Evolutionary conservation across 805 yeast genomes (phyloP).

Genomic region (Myxozyma vanderwaltii): DNA sequence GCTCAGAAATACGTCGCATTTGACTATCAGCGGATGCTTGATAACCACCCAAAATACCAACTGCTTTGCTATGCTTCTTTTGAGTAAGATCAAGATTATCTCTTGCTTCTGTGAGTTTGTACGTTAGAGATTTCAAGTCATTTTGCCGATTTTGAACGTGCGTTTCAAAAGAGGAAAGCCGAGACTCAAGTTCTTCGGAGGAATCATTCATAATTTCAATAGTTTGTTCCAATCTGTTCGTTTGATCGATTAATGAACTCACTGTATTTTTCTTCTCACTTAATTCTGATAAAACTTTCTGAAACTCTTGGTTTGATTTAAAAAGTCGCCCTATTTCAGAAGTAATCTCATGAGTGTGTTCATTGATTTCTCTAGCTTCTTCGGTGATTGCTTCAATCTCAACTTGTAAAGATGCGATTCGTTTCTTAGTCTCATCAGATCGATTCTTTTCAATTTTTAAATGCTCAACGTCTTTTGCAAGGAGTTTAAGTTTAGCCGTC

Average conservation of each 20-base stretch:
- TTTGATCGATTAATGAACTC: conserved; percentile 52
- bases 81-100: conserved; percentile 40
- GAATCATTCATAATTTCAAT: conserved; percentile 52
- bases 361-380: conserved; percentile 60
- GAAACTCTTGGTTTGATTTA: conserved; percentile 78
- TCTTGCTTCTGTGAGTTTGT: conserved; percentile 37
- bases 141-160: conserved; percentile 34
- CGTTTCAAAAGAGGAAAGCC: conserved; percentile 49
- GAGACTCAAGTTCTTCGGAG: conserved; percentile 46
- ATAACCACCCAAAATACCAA: conserved; percentile 59
- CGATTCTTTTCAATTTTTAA: conserved; percentile 71
- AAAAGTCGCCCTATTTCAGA: conserved; percentile 49
- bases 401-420: conserved; percentile 48
- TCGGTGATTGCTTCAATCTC: conserved; percentile 51
- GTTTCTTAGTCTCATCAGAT: conserved; percentile 59
- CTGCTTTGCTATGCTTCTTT: conserved; percentile 44
- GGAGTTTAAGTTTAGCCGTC: conserved; percentile 69
- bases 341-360: conserved; percentile 11
- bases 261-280: conserved; percentile 58
- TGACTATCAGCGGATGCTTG: conserved; percentile 46
- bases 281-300: conserved; percentile 63
- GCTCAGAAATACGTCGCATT: conserved; percentile 17
- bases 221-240: conserved; percentile 52
- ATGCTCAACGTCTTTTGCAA: conserved; percentile 79
- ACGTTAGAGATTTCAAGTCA: conserved; percentile 39